Evolutionary conservation across 2,329 filamentous ascomycete species (phyloP).

Genomic region (Parasarocladium wereldwijsianum): DNA sequence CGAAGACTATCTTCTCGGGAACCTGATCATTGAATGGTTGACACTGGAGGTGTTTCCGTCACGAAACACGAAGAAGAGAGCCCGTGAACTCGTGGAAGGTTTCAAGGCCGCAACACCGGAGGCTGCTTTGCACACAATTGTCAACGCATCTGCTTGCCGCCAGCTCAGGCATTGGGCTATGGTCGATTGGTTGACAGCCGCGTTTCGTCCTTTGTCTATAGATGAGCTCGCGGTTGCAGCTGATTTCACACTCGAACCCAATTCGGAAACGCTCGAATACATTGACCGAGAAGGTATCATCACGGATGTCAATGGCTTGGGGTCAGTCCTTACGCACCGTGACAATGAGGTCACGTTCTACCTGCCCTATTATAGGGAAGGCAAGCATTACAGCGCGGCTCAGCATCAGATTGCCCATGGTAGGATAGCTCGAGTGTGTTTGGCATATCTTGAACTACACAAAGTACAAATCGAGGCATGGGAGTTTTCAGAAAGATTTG

Average conservation of each 20-base stretch:
- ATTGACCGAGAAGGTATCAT: neutral
- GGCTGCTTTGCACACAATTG: neutral
- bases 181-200: slow-evolving; percentile 1
- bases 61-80: neutral
- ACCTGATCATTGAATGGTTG: neutral
- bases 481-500: slow-evolving; percentile 1
- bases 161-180: neutral
- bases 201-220: neutral
- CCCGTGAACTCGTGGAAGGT: neutral
- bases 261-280: neutral
- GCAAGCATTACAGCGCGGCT: slow-evolving; percentile 1
- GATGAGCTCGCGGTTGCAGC: slow-evolving; percentile 1
- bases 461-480: neutral
- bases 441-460: neutral
- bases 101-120: neutral
- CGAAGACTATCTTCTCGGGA: slow-evolving; percentile 1
- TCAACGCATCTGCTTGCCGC: neutral
- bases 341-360: slow-evolving; percentile 1
- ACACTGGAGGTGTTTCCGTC: neutral
- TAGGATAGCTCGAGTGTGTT: neutral
- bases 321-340: neutral
- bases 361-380: slow-evolving; percentile 1
- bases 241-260: slow-evolving; percentile 1
- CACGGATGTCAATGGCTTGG: neutral
- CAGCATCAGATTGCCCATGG: slow-evolving; percentile 1